These are phyloP conservation scores for Didymella segeticola DNA, from an alignment of 2,329 filamentous ascomycete species.

Conservation along the genomic window DNA sequence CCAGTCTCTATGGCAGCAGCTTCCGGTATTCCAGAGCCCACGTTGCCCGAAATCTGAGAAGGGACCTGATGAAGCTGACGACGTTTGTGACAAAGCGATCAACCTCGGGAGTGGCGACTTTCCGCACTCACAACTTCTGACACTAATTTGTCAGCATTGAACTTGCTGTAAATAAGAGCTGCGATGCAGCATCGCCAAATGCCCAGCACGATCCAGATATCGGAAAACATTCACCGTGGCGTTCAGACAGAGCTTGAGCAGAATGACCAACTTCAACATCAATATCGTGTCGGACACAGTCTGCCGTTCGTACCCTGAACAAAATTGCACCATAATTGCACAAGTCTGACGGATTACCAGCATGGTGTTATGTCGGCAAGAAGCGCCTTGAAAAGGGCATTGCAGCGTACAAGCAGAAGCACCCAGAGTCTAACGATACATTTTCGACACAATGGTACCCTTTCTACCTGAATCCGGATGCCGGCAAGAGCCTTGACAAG, in stretches of 20 bases:
- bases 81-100: constrained; percentile 4
- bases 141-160: constrained; percentile 34
- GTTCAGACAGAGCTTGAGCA: constrained; percentile 40
- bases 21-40: background rate
- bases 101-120: constrained; percentile 18
- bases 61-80: background rate
- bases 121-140: constrained; percentile 12
- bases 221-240: constrained; percentile 38
- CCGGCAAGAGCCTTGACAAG: constrained; percentile 63
- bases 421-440: constrained; percentile 68
- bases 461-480: constrained; percentile 78
- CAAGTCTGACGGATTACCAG: constrained; percentile 18
- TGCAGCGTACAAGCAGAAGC: constrained; percentile 65
- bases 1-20: background rate
- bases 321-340: constrained; percentile 11
- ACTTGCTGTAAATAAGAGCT: constrained; percentile 20
- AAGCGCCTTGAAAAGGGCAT: constrained; percentile 78
- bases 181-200: background rate
- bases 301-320: constrained; percentile 64
- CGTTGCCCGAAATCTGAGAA: background rate
- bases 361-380: constrained; percentile 76
- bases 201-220: constrained; percentile 4
- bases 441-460: constrained; percentile 79
- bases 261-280: constrained; percentile 70
- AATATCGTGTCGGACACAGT: constrained; percentile 79